phyloP scores from a whole-genome alignment of 169 alveolate species.

The Plasmodium inui region DNA sequence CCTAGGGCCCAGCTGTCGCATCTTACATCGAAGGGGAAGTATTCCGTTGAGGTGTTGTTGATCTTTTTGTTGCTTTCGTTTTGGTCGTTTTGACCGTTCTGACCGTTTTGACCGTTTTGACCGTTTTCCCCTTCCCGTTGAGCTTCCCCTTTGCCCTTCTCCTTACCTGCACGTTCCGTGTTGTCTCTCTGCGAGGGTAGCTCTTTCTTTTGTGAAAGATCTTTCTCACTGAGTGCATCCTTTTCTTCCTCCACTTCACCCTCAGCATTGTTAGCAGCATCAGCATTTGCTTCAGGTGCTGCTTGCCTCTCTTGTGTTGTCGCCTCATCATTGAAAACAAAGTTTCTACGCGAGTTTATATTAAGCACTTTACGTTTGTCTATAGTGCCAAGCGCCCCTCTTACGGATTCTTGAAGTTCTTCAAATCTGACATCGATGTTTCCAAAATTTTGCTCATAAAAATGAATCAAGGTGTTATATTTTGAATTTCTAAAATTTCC shows the following conservation, averaged over 20 bases:
- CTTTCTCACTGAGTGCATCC: neutral
- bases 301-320: neutral
- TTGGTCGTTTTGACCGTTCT: neutral
- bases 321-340: neutral
- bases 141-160: neutral
- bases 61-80: slow-evolving; percentile 16
- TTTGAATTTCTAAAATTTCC: slow-evolving; percentile 69
- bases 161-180: neutral
- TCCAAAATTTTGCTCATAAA: slow-evolving; percentile 70
- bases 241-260: neutral
- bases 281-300: neutral
- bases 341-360: slow-evolving; percentile 27
- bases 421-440: slow-evolving; percentile 50
- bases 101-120: too few species aligned
- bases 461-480: slow-evolving; percentile 56
- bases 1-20: slow-evolving; percentile 76
- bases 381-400: slow-evolving; percentile 1
- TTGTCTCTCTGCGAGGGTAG: neutral
- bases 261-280: neutral
- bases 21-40: slow-evolving; percentile 63
- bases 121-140: neutral
- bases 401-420: slow-evolving; percentile 28
- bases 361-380: slow-evolving; percentile 15
- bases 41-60: slow-evolving; percentile 21
- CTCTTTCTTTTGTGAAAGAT: neutral